Evolutionary conservation across 2,329 filamentous ascomycete genomes (phyloP).

Genomic region (Cercospora brassicicola): DNA sequence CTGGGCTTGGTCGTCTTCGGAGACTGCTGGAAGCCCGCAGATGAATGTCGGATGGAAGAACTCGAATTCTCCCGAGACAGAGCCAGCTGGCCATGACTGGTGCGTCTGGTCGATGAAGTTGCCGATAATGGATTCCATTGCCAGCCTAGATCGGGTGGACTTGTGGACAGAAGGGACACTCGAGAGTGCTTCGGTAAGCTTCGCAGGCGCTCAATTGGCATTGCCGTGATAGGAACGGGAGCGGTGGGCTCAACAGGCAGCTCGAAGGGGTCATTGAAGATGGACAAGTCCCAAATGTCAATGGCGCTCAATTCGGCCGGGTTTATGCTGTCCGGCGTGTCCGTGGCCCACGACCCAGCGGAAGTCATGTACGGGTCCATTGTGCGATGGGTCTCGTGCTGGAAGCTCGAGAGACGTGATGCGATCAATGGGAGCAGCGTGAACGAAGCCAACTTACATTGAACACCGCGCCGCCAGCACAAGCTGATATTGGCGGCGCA

Average conservation of each 20-base stretch:
- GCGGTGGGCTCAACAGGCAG: background rate
- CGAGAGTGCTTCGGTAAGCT: constrained; percentile 5
- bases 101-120: background rate
- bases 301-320: constrained; percentile 7
- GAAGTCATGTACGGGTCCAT: constrained; percentile 2
- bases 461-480: background rate
- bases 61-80: background rate
- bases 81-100: constrained; percentile 3
- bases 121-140: background rate
- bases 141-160: constrained; percentile 9
- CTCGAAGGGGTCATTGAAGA: constrained; percentile 7
- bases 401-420: background rate
- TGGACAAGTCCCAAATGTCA: constrained; percentile 6
- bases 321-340: background rate
- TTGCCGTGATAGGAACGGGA: background rate
- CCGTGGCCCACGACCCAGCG: background rate
- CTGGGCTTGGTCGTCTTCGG: background rate
- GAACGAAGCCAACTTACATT: background rate
- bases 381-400: background rate
- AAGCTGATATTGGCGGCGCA: constrained; percentile 1
- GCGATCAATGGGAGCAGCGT: background rate
- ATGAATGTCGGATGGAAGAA: background rate
- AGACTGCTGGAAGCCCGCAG: background rate
- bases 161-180: constrained; percentile 5
- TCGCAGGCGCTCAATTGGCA: background rate